phyloP scores from a whole-genome alignment of 352 stramenopile genomes.

The Globisporangium heterothallicum region DNA sequence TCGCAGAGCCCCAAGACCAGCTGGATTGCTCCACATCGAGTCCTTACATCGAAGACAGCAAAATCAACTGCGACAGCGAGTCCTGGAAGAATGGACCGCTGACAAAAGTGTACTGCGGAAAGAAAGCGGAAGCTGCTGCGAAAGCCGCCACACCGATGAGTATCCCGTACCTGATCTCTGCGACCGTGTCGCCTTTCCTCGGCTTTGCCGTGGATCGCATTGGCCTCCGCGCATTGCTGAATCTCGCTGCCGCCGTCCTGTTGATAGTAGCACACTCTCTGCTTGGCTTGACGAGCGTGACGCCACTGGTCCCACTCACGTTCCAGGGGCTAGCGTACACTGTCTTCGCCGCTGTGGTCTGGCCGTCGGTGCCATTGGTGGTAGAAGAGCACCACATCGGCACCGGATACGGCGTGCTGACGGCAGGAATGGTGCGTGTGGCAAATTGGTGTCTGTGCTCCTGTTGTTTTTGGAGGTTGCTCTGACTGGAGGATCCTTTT shows the following conservation, averaged over 20 bases:
- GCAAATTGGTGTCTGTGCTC: background rate
- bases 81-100: constrained; percentile 63
- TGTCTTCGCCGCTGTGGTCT: constrained; percentile 69
- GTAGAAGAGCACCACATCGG: constrained; percentile 15
- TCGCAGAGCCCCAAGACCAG: constrained; percentile 33
- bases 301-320: constrained; percentile 54
- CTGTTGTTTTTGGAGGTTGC: constrained; percentile 28
- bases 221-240: constrained; percentile 78
- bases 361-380: constrained; percentile 51
- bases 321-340: constrained; percentile 78
- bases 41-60: constrained; percentile 1
- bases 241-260: constrained; percentile 63
- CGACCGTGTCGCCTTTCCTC: constrained; percentile 84
- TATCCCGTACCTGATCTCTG: constrained; percentile 91
- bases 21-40: constrained; percentile 1
- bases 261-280: constrained; percentile 85
- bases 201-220: constrained; percentile 89
- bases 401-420: constrained; percentile 15
- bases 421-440: constrained; percentile 11
- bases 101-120: constrained; percentile 51
- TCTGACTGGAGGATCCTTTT: background rate
- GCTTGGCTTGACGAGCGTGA: constrained; percentile 43
- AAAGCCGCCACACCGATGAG: constrained; percentile 86
- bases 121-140: constrained; percentile 54
- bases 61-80: constrained; percentile 58